Evolutionary conservation across 257 asterid species (phyloP).

Genomic region (Ilex aquifolium): DNA sequence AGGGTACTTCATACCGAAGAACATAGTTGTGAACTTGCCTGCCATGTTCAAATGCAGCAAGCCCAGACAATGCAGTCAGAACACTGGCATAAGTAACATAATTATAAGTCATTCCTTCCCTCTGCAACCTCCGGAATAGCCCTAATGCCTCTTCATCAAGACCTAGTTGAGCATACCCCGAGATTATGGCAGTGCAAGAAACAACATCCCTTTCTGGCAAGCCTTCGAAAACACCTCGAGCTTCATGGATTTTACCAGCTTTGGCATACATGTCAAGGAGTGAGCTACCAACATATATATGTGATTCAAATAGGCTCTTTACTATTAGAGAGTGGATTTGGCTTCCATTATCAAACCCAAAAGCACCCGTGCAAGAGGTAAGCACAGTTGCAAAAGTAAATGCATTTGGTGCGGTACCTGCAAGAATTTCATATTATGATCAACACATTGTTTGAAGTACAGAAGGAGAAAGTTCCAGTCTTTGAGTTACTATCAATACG

Average conservation of each 20-base stretch:
- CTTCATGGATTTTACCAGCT: conserved; percentile 65
- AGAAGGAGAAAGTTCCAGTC: too few species aligned
- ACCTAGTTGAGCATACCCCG: conserved; percentile 79
- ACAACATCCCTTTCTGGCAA: conserved; percentile 67
- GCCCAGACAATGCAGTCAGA: conserved; percentile 73
- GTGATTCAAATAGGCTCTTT: conserved; percentile 53
- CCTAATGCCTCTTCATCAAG: conserved; percentile 63
- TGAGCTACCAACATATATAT: conserved; percentile 74
- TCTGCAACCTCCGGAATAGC: conserved; percentile 45
- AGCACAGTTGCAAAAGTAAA: conserved; percentile 79
- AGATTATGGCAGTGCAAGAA: conserved; percentile 77
- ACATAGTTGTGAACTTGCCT: conserved; percentile 70
- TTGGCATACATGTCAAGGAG: conserved; percentile 88
- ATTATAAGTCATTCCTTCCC: conserved; percentile 53
- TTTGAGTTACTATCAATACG: too few species aligned
- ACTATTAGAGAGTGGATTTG: conserved; percentile 62
- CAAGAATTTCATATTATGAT: conserved; percentile 17
- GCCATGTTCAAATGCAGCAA: conserved; percentile 76
- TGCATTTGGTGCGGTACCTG: conserved; percentile 77
- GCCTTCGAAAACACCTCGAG: conserved; percentile 50
- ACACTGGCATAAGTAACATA: conserved; percentile 69
- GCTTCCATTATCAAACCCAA: conserved; percentile 38
- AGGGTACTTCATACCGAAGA: conserved; percentile 48
- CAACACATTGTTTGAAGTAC: too few species aligned
- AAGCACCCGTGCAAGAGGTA: conserved; percentile 41